A percentile compares a stretch with the other conserved stretches of the same genome.
Evolutionary conservation across 331 rosid genomes (phyloP).

Genomic region (Malus hybrid): DNA sequence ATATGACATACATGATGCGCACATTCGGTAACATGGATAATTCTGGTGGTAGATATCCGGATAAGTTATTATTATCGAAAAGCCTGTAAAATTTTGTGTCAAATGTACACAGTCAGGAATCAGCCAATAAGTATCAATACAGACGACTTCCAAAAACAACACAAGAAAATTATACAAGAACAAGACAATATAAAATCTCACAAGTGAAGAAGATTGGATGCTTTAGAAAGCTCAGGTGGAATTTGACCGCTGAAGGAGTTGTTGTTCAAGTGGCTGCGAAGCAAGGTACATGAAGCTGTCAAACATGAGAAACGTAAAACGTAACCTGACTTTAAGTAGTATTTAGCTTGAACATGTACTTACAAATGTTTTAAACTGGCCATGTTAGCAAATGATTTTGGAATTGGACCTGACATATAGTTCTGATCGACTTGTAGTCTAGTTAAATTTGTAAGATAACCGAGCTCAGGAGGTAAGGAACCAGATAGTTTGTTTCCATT

Average conservation of each 20-base stretch:
- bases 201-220: slow-evolving; percentile 28
- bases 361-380: slow-evolving; percentile 27
- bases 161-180: background rate
- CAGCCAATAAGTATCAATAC: background rate
- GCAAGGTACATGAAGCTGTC: background rate
- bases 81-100: slow-evolving; percentile 49
- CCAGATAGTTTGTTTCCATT: slow-evolving; percentile 39
- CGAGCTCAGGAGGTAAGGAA: slow-evolving; percentile 37
- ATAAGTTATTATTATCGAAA: slow-evolving; percentile 64
- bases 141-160: background rate
- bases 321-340: background rate
- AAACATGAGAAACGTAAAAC: background rate
- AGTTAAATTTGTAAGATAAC: slow-evolving; percentile 24
- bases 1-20: slow-evolving; percentile 50
- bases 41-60: slow-evolving; percentile 68
- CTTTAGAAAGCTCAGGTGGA: slow-evolving; percentile 31
- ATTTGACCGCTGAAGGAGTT: slow-evolving; percentile 39
- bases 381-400: slow-evolving; percentile 39
- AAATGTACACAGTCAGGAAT: background rate
- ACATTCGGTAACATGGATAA: slow-evolving; percentile 28
- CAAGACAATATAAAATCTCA: slow-evolving; percentile 16
- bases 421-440: slow-evolving; percentile 37
- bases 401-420: slow-evolving; percentile 32
- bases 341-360: slow-evolving; percentile 6
- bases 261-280: slow-evolving; percentile 45